Percentiles rank a stretch among this genome's conserved stretches.
phyloP scores from a whole-genome alignment of 768 basidiomycete genomes.

The Xerocomellus amylosporus region DNA sequence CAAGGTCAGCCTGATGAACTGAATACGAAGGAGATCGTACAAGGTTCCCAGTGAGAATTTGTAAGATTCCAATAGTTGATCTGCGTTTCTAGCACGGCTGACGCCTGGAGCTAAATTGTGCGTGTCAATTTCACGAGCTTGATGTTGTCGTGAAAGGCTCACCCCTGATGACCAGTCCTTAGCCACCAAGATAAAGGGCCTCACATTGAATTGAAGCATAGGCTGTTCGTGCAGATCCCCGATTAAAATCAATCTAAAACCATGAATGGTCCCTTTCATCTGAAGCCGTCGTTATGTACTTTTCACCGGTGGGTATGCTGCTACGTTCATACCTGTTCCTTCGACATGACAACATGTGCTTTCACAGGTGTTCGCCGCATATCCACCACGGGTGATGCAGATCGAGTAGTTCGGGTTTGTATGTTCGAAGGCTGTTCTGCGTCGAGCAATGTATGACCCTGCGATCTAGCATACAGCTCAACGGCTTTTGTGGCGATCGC shows the following conservation, averaged over 20 bases:
- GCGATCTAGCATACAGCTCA: slow-evolving; percentile 60
- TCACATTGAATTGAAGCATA: slow-evolving; percentile 83
- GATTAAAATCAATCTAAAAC: slow-evolving; percentile 89
- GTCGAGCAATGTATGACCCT: slow-evolving; percentile 18
- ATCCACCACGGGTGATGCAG: slow-evolving; percentile 3
- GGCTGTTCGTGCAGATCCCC: slow-evolving; percentile 96
- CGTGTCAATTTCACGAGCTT: neutral
- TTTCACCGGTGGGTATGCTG: neutral
- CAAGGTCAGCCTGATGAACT: slow-evolving; percentile 11
- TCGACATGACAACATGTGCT: slow-evolving; percentile 60
- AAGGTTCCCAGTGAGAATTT: slow-evolving; percentile 98
- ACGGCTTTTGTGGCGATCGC: slow-evolving; percentile 84
- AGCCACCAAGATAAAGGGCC: slow-evolving; percentile 76
- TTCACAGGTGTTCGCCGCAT: slow-evolving; percentile 25
- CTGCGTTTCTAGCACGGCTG: slow-evolving; percentile 74
- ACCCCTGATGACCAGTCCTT: slow-evolving; percentile 96
- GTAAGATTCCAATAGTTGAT: slow-evolving; percentile 96
- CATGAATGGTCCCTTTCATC: slow-evolving; percentile 85
- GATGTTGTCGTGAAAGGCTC: slow-evolving; percentile 14
- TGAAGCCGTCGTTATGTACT: slow-evolving; percentile 29
- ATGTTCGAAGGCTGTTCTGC: slow-evolving; percentile 8
- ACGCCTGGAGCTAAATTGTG: slow-evolving; percentile 67
- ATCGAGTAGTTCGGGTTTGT: slow-evolving; percentile 1
- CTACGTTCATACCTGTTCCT: slow-evolving; percentile 64
- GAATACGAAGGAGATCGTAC: slow-evolving; percentile 40